Percentiles rank a stretch among this genome's conserved stretches.
Conservation (phyloP, 2,329 filamentous ascomycete genomes). For the Grosmannia clavigera region DNA sequence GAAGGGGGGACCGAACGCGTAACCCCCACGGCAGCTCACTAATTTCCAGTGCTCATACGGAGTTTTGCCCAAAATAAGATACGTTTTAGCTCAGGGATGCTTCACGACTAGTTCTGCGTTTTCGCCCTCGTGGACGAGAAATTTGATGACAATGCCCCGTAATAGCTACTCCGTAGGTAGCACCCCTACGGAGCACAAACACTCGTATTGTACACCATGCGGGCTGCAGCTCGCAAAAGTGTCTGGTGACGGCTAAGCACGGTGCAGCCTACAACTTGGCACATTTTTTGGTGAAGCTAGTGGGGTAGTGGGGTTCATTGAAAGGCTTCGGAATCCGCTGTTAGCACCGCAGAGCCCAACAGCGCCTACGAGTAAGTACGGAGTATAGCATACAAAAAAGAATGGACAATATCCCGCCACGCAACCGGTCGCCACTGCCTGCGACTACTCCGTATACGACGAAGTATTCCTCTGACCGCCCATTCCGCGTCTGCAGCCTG, state of each 20-base stretch:
- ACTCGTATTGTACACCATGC: neutral
- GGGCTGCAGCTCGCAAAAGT: neutral
- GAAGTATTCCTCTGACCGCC: neutral
- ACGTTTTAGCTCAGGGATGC: too few species aligned
- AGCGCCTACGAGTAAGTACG: neutral
- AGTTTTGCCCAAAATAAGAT: too few species aligned
- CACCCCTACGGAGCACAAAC: too few species aligned
- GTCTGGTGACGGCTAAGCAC: neutral
- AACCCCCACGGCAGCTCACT: neutral
- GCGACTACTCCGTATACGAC: neutral
- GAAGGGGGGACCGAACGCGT: neutral
- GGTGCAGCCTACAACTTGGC: neutral
- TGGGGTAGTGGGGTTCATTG: neutral
- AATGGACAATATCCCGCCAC: neutral
- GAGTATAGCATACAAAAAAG: neutral
- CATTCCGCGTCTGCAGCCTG: neutral
- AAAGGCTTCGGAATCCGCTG: neutral
- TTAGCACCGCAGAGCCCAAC: neutral
- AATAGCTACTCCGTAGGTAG: too few species aligned
- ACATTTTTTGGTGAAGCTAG: neutral
- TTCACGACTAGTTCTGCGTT: neutral
- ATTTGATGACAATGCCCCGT: neutral
- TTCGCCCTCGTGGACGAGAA: neutral
- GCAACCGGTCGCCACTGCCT: neutral
- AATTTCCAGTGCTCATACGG: neutral